These are phyloP conservation scores for Solanum clarkiae DNA, from an alignment of 257 asterid species.

Conservation along the genomic window DNA sequence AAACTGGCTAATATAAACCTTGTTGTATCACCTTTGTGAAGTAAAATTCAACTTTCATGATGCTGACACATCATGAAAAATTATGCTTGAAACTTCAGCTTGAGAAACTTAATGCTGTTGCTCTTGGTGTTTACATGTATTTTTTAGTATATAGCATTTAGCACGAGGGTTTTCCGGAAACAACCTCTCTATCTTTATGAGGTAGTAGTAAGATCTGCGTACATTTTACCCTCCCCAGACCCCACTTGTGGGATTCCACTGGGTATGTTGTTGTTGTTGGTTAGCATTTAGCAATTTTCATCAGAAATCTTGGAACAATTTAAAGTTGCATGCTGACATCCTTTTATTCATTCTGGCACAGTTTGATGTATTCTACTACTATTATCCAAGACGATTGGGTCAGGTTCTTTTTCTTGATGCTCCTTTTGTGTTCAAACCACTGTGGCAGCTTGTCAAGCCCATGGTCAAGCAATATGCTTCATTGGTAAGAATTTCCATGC, in stretches of 20 bases:
- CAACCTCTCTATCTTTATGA: too few species aligned
- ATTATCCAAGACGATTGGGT: conserved; percentile 76
- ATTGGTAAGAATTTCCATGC: conserved; percentile 37
- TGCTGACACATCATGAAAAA: neutral
- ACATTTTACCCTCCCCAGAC: too few species aligned
- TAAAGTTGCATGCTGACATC: neutral
- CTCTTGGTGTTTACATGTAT: neutral
- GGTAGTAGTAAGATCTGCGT: too few species aligned
- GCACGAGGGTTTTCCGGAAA: neutral
- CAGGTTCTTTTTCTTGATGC: conserved; percentile 81
- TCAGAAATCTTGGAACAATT: neutral
- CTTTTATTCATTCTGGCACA: conserved; percentile 13
- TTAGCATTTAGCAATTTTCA: neutral
- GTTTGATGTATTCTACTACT: conserved; percentile 83
- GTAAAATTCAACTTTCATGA: neutral
- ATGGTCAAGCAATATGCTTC: conserved; percentile 72
- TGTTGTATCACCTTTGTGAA: neutral
- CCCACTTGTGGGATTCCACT: too few species aligned
- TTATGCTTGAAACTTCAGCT: neutral
- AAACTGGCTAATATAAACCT: neutral
- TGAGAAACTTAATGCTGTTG: neutral
- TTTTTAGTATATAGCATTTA: neutral
- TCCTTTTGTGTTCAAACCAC: conserved; percentile 80
- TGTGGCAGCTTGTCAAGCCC: conserved; percentile 86
- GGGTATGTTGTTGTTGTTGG: too few species aligned